phyloP scores from a whole-genome alignment of 2,329 filamentous ascomycete species.

The Lasiodiplodia gonubiensis region DNA sequence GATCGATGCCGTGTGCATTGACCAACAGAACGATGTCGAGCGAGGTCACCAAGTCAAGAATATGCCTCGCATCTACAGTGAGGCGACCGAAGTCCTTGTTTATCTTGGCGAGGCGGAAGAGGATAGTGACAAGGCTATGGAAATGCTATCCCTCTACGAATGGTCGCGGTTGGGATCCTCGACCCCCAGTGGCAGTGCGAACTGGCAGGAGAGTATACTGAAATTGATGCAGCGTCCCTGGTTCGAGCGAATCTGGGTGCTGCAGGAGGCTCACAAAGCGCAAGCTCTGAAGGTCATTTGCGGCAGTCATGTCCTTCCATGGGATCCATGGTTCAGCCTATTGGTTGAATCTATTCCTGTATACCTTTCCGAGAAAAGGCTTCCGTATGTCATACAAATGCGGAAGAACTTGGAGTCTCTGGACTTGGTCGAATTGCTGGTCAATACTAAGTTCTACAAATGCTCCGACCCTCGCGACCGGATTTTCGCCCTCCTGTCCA shows the following conservation, averaged over 20 bases:
- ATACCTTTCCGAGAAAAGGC: not conserved
- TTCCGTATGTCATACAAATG: accelerated
- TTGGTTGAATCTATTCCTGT: too few relatives aligned
- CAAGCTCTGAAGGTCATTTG: not conserved
- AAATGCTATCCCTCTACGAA: not conserved
- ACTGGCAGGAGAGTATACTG: too few relatives aligned
- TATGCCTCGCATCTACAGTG: not conserved
- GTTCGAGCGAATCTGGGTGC: not conserved
- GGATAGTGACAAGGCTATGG: not conserved
- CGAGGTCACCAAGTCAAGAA: not conserved
- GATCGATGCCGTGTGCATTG: not conserved
- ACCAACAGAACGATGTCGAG: not conserved
- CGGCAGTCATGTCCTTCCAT: not conserved
- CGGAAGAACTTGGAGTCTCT: accelerated
- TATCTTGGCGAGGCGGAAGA: not conserved
- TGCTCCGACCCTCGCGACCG: not conserved
- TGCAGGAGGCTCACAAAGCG: not conserved
- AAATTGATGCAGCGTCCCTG: not conserved
- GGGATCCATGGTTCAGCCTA: not conserved
- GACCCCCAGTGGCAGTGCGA: too few relatives aligned
- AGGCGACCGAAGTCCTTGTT: not conserved
- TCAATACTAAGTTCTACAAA: accelerated
- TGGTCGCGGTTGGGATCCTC: too few relatives aligned
- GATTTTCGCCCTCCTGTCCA: not conserved
- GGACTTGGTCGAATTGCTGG: not conserved